Evolutionary conservation across 495 filamentous ascomycete genomes (phyloP), one percentile per base, ranked within the genome.

Genomic region (Parathielavia hyrcaniae): DNA sequence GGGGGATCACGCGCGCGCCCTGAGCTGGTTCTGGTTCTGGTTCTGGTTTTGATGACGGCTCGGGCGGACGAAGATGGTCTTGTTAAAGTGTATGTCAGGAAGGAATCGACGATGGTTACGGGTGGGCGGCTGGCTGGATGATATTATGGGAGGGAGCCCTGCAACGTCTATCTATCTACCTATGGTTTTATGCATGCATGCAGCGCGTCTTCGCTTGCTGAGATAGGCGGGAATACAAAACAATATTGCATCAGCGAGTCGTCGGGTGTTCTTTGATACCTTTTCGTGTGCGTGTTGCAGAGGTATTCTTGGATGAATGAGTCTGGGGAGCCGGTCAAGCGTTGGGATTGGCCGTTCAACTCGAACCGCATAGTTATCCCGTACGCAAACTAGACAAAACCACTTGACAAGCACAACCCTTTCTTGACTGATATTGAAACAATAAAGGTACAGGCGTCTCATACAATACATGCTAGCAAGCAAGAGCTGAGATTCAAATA

Each of bases 191-290:
- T 39, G 44, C 34, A 19, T 39, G 44, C 34, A 44, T 38, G 41
- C 41, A 34, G 51, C 23, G 50, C 20, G 19, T 16, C 17, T 36
- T 26, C 16, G 20, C 20, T 48, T 6, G 35, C 44, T 11, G 22
- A 40, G 32, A 40, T 48, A 56, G 53, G 10, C 44, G 32, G 9
- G 30, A 56, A 56, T 56, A 48, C 32, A 48, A n/a, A 40, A 43
- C 53, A 39, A 48, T 56, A 56, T 40, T 48, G 44, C 26, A 32
- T 13, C 34, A 56, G 44, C 44, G 20, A n/a, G 3, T 13, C 7
- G 23, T 5, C 12, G 12, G 22, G 17, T 23, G 34, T 38, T n/a
- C n/a, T 47, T 6, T 6, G 19, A 1, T 44, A 6, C 44, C 3
- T 49, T 14, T 19, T 49, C 17, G 0, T 11, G 26, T 26, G 16